Base-by-base conservation (phyloP, 2,329 filamentous ascomycete species). In the Trichoderma brevicompactum region DNA sequence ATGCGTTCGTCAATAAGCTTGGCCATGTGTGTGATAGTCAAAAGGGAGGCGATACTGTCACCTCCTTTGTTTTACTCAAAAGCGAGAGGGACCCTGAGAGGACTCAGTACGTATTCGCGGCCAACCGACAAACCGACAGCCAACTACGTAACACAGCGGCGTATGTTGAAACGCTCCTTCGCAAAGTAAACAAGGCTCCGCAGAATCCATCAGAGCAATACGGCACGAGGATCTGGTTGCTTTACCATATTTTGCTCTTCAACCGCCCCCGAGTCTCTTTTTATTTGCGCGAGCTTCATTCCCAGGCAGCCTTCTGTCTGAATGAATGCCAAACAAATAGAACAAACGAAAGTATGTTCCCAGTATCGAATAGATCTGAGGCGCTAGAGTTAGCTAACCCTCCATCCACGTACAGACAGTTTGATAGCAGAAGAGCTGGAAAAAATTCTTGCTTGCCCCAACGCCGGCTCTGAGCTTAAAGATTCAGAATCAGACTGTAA, bases 1-100 rank as follows among this genome's bases (percentile, higher is more conserved):
- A 15, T 36, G 8, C 60, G n/a, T 48, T 55, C 32, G 17, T 63
- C 13, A 54, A 55, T 2, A 63, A 63, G 8, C 50, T 63, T 4
- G 15, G 46, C n/a, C 41, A 63, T 0, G 60, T 40, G 0, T 63
- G 60, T 7, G 49, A 55, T 17, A 63, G 5, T 5, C 1, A 5
- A 28, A 53, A 10, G 17, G 60, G 60, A 1, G 59, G 49, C 8
- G 1, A 44, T 0, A 40, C 28, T 1, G 60, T 63, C 60, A 63
- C 60, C 8, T 53, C 60, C 0, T 63, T 63, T 0, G 49, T 19
- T 12, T 10, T 55, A 2, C 60, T 54, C 17, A 34, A 32, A 13
- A 2, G n/a, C 13, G 9, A 23, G 6, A 13, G 2, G 10, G 9
- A 40, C 12, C 50, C 60, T 7, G 17, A 23, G 4, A n/a, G 1